phyloP scores from a whole-genome alignment of 192 early-diverging fungal genomes.

The Linnemannia exigua region DNA sequence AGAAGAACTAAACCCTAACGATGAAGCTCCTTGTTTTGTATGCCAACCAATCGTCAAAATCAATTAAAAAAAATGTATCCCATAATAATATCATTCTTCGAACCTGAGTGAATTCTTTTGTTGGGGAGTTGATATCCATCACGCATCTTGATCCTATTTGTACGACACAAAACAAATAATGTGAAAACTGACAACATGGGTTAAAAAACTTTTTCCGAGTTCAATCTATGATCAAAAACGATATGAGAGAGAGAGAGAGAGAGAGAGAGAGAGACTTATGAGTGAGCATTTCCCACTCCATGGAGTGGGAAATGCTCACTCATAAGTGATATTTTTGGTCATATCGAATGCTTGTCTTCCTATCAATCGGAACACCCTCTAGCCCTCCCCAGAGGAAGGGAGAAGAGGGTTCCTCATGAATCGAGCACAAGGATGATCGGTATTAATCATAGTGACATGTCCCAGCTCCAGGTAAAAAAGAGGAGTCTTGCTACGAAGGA shows the following conservation, averaged over 20 bases:
- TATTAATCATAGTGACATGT: conserved; percentile 51
- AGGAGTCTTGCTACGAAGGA: too few species aligned
- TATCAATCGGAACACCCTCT: neutral
- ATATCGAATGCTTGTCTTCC: conserved; percentile 41
- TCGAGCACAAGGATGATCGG: conserved; percentile 54
- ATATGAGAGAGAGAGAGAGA: neutral
- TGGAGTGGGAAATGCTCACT: conserved; percentile 42
- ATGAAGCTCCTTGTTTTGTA: neutral
- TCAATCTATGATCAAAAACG: neutral
- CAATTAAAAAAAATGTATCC: neutral
- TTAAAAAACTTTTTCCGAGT: neutral
- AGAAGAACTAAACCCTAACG: neutral
- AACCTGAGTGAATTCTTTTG: neutral
- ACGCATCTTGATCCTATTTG: neutral
- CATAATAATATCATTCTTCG: neutral
- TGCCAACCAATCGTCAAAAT: neutral
- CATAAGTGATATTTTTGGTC: conserved; percentile 39
- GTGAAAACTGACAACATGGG: neutral
- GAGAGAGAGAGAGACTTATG: conserved; percentile 25
- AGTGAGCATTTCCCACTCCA: conserved; percentile 42
- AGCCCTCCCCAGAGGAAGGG: neutral
- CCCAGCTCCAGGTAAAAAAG: neutral
- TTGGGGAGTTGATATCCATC: neutral
- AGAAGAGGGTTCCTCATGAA: neutral
- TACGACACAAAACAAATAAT: neutral